These are phyloP conservation scores for Blastobotrys persicus DNA, from an alignment of 1,139 yeast genomes.

Conservation along the genomic window DNA sequence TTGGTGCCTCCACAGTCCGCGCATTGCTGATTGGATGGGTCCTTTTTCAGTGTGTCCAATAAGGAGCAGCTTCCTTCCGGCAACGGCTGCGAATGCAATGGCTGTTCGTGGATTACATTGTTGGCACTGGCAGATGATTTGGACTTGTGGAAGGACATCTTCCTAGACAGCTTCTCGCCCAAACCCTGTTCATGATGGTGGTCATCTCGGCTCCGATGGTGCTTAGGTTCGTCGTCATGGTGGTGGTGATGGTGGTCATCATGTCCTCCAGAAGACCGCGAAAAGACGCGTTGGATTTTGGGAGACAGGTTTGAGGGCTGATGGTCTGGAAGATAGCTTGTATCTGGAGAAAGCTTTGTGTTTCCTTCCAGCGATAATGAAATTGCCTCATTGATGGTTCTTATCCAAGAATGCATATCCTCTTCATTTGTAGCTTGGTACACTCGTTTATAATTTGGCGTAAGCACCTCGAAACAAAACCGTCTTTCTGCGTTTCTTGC, in stretches of 20 bases:
- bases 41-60: not conserved
- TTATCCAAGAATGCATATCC: constrained; percentile 71
- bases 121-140: too few relatives aligned
- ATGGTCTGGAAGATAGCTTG: not conserved
- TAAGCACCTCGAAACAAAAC: constrained; percentile 72
- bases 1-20: constrained; percentile 74
- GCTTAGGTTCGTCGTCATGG: not conserved
- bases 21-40: constrained; percentile 61
- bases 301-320: not conserved
- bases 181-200: constrained; percentile 4
- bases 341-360: not conserved
- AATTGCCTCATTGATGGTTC: constrained; percentile 46
- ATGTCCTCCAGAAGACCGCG: constrained; percentile 8
- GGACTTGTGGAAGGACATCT: constrained; percentile 11
- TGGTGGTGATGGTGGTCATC: not conserved
- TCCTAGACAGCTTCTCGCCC: constrained; percentile 9
- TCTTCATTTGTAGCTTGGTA: constrained; percentile 74
- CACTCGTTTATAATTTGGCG: constrained; percentile 67
- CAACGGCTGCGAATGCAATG: not conserved
- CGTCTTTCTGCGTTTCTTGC: constrained; percentile 47
- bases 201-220: not conserved
- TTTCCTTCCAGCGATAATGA: constrained; percentile 33
- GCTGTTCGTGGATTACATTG: constrained; percentile 3
- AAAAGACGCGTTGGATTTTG: constrained; percentile 11
- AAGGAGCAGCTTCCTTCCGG: not conserved